Evolutionary conservation across 2,329 filamentous ascomycete species (phyloP).

Genomic region (Corniculantispora saksenae): DNA sequence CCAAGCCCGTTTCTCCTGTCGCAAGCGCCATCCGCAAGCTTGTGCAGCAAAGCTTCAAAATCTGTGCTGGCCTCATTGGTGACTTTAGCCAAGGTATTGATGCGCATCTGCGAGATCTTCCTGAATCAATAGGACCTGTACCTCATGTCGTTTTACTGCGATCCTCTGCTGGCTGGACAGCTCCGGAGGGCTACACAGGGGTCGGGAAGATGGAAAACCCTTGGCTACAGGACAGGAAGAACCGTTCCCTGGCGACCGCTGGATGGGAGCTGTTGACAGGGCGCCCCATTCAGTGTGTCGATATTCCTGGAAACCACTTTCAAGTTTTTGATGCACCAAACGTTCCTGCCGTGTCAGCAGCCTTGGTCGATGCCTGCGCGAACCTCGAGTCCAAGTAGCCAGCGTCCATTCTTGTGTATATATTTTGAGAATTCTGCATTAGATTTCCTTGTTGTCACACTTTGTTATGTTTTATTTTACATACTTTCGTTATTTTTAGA

Average conservation of each 20-base stretch:
- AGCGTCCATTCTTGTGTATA: background rate
- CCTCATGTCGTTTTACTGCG: background rate
- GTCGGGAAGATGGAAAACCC: background rate
- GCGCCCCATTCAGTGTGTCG: background rate
- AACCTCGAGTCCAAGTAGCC: background rate
- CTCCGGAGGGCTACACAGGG: background rate
- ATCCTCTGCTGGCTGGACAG: background rate
- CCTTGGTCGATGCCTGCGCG: background rate
- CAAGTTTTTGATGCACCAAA: background rate
- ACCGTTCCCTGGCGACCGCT: background rate
- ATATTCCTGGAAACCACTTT: conserved; percentile 1
- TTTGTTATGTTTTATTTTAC: background rate
- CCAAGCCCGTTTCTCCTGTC: background rate
- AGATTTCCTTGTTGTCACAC: background rate
- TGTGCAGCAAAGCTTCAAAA: background rate
- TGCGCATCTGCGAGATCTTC: background rate
- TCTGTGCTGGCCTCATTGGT: background rate
- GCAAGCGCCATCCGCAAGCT: conserved; percentile 4
- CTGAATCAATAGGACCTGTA: background rate
- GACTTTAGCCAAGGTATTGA: background rate
- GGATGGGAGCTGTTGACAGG: background rate
- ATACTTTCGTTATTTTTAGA: background rate
- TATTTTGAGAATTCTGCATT: background rate
- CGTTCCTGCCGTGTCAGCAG: background rate
- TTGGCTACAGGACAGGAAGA: background rate